phyloP scores from a whole-genome alignment of 108 stramenopile species.

The Cyclotella atomus region DNA sequence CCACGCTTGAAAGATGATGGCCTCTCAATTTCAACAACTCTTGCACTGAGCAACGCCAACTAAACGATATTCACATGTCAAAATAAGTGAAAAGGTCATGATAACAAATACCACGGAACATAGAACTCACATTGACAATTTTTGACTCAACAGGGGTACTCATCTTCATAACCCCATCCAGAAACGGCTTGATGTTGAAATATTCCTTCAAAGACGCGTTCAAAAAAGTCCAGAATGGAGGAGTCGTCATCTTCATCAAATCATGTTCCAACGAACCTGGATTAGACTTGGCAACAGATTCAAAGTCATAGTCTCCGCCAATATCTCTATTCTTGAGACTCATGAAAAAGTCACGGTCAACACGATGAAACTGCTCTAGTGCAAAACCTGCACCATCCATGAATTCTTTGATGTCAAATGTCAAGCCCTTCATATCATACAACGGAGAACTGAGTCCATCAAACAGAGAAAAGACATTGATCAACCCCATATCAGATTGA shows the following conservation, averaged over 20 bases:
- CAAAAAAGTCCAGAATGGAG: constrained; percentile 7
- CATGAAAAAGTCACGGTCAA: constrained; percentile 15
- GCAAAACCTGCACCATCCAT: constrained; percentile 63
- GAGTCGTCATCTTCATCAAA: constrained; percentile 34
- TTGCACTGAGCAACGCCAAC: constrained; percentile 45
- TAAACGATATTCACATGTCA: background rate
- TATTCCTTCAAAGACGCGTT: constrained; percentile 12
- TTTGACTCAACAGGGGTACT: background rate
- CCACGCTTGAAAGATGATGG: constrained; percentile 10
- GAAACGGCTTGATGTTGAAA: background rate
- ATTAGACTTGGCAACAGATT: constrained; percentile 21
- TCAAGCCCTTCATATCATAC: constrained; percentile 36
- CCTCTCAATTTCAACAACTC: constrained; percentile 30
- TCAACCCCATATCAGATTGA: constrained; percentile 65
- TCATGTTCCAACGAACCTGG: constrained; percentile 31
- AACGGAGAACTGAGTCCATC: constrained; percentile 71
- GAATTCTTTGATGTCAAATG: constrained; percentile 70
- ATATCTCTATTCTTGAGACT: background rate
- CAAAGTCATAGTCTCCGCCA: constrained; percentile 12
- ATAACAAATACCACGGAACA: background rate
- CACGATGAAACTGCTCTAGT: constrained; percentile 67
- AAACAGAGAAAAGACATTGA: constrained; percentile 64
- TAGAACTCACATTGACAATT: constrained; percentile 7
- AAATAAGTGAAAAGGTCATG: background rate
- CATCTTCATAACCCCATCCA: background rate